Evolutionary conservation across 306 rosid species (phyloP), one percentile per base, ranked within the genome.

Genomic region (Pyrus pyrifolia): DNA sequence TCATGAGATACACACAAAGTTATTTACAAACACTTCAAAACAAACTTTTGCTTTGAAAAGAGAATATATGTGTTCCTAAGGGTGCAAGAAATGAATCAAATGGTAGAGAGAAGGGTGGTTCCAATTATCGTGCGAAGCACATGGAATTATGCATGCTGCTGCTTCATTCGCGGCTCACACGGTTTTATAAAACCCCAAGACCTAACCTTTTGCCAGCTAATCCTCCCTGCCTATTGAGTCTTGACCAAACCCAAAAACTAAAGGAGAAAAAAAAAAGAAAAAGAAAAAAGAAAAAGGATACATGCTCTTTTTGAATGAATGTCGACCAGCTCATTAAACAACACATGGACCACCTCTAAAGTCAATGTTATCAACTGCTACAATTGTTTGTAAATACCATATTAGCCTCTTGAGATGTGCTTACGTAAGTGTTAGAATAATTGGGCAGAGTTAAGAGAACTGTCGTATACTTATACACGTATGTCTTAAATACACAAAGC

Each of bases 161-260:
- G 76, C 22, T 63, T 71, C 35, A 67, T 22, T 68, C 68, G 79
- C 59, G 72, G 68, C 68, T 77, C 30, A 40, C 81, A 67, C 72
- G 76, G 79, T 69, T 13, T 76, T 40, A 14, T 22, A 44, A 1
- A 14, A 64, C 19, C 69, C 77, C 55, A 53, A 63, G 11, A 17
- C 61, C 13, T 13, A 51, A 13, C 31, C 6, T 15, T 57, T 45
- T 59, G 75, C 70, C 85, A 67, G 75, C 78, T 38, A 72, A 5
- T 53, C 49, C 18, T 23, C 66, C 66, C 8, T 8, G 4, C 61
- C 15, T 4, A 14, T 14, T 49, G 53, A 4, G 53, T 23, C 19
- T 25, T 61, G 66, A 2, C 67, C 80, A 11, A 67, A 49, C 8
- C 1, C 17, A 49, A 1, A 44, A 3, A 11, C 11, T 3, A 44